These are phyloP conservation scores for Metarhizium brunneum DNA, from an alignment of 2,329 filamentous ascomycete species.

Conservation along the genomic window DNA sequence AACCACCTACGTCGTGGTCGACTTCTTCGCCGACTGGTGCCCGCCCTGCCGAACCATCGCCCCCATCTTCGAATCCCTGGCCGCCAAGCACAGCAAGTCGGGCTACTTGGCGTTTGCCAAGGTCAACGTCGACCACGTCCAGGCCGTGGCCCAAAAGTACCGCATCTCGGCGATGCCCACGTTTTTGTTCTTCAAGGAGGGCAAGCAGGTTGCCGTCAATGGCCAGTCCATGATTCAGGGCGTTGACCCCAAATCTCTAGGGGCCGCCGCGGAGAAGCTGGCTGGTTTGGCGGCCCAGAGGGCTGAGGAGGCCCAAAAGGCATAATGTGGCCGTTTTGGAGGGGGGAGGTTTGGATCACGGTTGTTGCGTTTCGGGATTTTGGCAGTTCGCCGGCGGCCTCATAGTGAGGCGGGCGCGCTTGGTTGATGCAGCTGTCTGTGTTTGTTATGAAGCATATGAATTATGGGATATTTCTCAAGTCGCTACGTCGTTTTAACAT, in stretches of 20 bases:
- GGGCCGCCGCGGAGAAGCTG: constrained; percentile 28
- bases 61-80: constrained; percentile 42
- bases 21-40: constrained; percentile 45
- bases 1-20: constrained; percentile 33
- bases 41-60: constrained; percentile 39
- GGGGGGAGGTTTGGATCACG: not conserved
- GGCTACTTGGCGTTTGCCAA: constrained; percentile 12
- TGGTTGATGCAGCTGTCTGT: too few species aligned
- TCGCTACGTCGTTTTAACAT: not conserved
- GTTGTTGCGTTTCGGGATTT: not conserved
- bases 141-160: constrained; percentile 49
- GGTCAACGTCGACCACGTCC: constrained; percentile 16
- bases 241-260: constrained; percentile 21
- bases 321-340: not conserved
- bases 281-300: constrained; percentile 24
- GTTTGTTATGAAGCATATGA: not conserved
- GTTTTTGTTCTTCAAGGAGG: constrained; percentile 79
- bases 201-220: constrained; percentile 28
- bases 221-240: constrained; percentile 23
- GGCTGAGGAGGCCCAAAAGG: constrained; percentile 10
- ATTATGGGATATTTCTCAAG: not conserved
- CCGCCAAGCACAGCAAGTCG: constrained; percentile 14
- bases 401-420: not conserved
- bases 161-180: constrained; percentile 88
- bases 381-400: not conserved